These are phyloP conservation scores for Casuarina glauca DNA, from an alignment of 306 rosid genomes.

Conservation along the genomic window DNA sequence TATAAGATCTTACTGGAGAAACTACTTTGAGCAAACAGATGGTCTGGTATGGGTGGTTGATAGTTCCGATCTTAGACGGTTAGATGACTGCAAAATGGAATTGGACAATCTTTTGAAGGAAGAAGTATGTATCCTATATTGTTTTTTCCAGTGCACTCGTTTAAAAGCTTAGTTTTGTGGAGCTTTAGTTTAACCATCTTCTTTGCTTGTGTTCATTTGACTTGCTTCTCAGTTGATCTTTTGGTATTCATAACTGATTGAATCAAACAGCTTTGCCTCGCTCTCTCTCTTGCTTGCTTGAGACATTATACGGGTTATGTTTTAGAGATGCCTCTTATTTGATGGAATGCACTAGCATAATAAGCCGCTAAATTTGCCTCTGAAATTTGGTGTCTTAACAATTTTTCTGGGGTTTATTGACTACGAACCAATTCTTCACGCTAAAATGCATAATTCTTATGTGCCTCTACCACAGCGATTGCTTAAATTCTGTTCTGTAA, in stretches of 20 bases:
- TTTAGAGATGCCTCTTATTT: background rate
- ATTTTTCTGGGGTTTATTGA: background rate
- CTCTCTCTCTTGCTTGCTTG: background rate
- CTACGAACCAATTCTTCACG: background rate
- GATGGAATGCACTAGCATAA: background rate
- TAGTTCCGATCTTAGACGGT: slow-evolving; percentile 81
- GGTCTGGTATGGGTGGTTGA: slow-evolving; percentile 95
- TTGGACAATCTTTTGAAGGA: slow-evolving; percentile 86
- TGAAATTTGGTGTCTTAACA: background rate
- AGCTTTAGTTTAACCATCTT: background rate
- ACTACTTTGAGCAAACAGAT: slow-evolving; percentile 92
- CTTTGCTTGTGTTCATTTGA: slow-evolving; percentile 4
- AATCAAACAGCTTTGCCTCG: background rate
- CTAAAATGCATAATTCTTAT: background rate
- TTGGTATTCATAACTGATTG: background rate
- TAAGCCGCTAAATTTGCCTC: background rate
- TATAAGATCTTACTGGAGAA: slow-evolving; percentile 90
- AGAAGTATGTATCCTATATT: slow-evolving; percentile 52
- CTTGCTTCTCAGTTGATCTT: background rate
- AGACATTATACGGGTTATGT: background rate
- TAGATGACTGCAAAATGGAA: slow-evolving; percentile 89
- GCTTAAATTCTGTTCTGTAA: background rate
- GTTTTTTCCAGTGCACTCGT: background rate
- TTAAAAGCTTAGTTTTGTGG: background rate
- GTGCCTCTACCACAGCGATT: background rate